Conservation (phyloP, 208 protist species). For the Acanthamoeba royreba region DNA sequence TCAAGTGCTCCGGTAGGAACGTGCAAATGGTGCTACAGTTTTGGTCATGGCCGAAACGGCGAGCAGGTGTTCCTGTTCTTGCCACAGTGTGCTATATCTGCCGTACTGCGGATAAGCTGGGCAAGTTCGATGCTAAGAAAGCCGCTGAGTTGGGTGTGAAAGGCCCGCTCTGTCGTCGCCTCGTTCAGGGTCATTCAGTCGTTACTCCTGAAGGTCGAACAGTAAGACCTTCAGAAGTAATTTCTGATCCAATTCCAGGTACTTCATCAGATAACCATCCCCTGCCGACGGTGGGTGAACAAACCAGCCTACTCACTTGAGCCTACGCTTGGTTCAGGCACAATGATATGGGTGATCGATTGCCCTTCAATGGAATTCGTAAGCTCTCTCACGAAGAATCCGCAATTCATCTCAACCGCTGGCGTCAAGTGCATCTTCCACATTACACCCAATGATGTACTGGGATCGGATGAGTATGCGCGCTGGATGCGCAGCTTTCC, state of each 20-base stretch:
- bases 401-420: background rate
- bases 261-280: background rate
- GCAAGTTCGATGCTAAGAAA: constrained; percentile 52
- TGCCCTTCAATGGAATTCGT: background rate
- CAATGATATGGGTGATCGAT: background rate
- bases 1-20: background rate
- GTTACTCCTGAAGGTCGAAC: background rate
- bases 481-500: background rate
- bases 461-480: background rate
- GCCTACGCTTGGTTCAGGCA: background rate
- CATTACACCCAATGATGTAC: background rate
- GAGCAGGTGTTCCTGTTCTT: background rate
- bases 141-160: constrained; percentile 55
- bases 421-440: background rate
- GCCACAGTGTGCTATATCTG: constrained; percentile 51
- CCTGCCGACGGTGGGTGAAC: background rate
- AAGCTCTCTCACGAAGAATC: background rate
- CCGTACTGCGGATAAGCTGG: constrained; percentile 50
- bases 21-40: background rate
- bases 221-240: background rate
- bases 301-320: background rate
- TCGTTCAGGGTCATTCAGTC: background rate
- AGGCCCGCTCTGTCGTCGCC: background rate
- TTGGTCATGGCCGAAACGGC: background rate
- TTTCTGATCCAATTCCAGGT: background rate